Evolutionary conservation across 495 filamentous ascomycete species (phyloP).

Genomic region (Amphirosellinia nigrospora): DNA sequence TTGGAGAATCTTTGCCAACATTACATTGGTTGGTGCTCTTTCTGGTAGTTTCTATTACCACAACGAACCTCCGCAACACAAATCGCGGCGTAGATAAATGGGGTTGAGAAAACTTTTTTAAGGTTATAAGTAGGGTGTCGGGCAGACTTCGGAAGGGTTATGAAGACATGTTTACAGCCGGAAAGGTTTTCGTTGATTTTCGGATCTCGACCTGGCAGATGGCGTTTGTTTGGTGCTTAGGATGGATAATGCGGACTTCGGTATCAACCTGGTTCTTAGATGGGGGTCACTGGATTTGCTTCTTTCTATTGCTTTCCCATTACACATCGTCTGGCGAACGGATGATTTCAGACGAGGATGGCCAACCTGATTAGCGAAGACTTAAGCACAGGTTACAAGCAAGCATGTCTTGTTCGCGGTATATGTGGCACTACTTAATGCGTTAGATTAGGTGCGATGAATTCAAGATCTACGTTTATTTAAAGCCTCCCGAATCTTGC

Average conservation of each 20-base stretch:
- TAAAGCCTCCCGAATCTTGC: not conserved
- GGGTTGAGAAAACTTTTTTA: slow-evolving; percentile 2
- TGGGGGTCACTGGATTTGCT: not conserved
- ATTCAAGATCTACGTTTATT: not conserved
- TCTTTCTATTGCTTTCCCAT: not conserved
- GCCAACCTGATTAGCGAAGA: not conserved
- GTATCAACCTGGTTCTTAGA: not conserved
- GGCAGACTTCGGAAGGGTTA: not conserved
- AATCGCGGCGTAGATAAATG: not conserved
- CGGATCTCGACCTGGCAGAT: not conserved
- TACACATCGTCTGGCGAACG: not conserved
- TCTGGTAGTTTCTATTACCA: slow-evolving; percentile 63
- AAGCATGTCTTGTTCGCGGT: not conserved
- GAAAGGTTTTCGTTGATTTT: slow-evolving; percentile 4
- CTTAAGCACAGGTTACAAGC: not conserved
- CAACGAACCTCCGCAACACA: not conserved
- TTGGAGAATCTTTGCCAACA: slow-evolving; percentile 98
- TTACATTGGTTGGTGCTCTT: slow-evolving; percentile 97
- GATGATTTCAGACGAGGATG: not conserved
- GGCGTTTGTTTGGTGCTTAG: slow-evolving; percentile 9
- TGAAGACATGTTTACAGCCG: not conserved
- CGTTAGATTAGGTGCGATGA: not conserved
- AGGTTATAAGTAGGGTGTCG: not conserved
- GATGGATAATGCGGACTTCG: slow-evolving; percentile 6
- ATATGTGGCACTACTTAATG: not conserved